Evolutionary conservation across 352 stramenopile genomes (phyloP), one percentile per base, ranked within the genome.

Genomic region (Pythium guiyangense): DNA sequence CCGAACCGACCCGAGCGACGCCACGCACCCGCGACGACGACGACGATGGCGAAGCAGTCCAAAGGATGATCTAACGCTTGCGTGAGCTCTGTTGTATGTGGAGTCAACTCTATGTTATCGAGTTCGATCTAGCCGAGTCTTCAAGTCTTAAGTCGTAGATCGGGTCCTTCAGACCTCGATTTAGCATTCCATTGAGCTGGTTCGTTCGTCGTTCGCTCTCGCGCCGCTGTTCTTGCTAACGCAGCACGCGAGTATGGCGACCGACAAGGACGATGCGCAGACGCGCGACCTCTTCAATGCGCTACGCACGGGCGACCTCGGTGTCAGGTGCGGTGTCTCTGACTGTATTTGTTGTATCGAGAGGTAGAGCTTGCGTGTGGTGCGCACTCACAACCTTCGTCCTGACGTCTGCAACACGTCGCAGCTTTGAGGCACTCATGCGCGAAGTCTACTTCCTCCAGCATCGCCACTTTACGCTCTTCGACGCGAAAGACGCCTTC

Each of bases 401-500:
- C 15, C 11, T 20, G 3, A 9, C 12, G 45, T 12, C 26, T 35
- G n/a, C 44, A 5, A 20, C 14, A 15, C 12, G 8, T 6, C 10
- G 12, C 48, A 74, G 67, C 48, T 70, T 83, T 14, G 78, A 88
- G 52, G 37, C 63, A 9, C 49, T 88, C 57, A 59, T 71, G 15
- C 54, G 62, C 40, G 46, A 67, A 29, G 39, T 89, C 15, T 91
- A 91, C 63, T 91, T 86, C 49, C 55, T 84, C 37, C 81, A 91
- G 64, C 73, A 86, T 43, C 56, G 62, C 10, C 50, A 59, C 22
- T 91, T 91, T 40, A 89, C 67, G 25, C 53, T 91, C 11, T 82
- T 89, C 15, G 81, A 91, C 42, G 69, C 71, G 10, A 85, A 82
- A 46, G 71, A 86, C 39, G 75, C 78, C 10, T 89, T 87, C 27